Evolutionary conservation across 352 stramenopile genomes (phyloP), one percentile per base, ranked within the genome.

Genomic region (Lagenidium sp.): DNA sequence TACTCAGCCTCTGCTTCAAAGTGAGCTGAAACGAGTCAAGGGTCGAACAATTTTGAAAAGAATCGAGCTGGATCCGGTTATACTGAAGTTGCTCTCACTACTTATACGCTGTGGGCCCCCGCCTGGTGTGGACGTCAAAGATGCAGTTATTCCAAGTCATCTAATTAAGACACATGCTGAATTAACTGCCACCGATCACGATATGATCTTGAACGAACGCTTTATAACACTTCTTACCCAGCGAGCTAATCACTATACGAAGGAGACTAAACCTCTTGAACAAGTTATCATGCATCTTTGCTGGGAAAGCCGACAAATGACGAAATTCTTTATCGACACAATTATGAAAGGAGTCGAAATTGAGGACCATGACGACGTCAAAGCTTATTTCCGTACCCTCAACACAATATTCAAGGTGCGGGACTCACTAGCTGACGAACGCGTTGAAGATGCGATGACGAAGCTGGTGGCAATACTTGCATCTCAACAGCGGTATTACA

Each of bases 341-440:
- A 76, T 94, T 44, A 67, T 83, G 42, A 55, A 74, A 25, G 80
- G 75, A n/a, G 80, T 95, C 12, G 72, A 92, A 46, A 51, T 56
- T 22, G 69, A 89, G 40, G 80, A 95, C 45, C 75, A 93, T 42
- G 74, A 93, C 23, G 79, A 92, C 32, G 65, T 95, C 36, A 95
- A 95, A 36, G 59, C 80, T n/a, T 93, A 85, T 35, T 93, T 95
- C 46, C 82, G 82, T 11, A 86, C 78, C n/a, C 45, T 95, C 5
- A 87, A 84, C 28, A 69, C 78, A 41, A 43, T 94, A 10, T 51
- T 92, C 16, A 90, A 88, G 47, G 65, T 91, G 22, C 68, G 74
- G 12, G 80, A 93, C 54, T 82, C 69, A 10, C 55, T 92, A 6
- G 56, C 71, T 10, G 37, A 23, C 2, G 70, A 85, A 41, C 78